Conservation (phyloP, 441 rosid species). For the Populus trichocarpa region DNA sequence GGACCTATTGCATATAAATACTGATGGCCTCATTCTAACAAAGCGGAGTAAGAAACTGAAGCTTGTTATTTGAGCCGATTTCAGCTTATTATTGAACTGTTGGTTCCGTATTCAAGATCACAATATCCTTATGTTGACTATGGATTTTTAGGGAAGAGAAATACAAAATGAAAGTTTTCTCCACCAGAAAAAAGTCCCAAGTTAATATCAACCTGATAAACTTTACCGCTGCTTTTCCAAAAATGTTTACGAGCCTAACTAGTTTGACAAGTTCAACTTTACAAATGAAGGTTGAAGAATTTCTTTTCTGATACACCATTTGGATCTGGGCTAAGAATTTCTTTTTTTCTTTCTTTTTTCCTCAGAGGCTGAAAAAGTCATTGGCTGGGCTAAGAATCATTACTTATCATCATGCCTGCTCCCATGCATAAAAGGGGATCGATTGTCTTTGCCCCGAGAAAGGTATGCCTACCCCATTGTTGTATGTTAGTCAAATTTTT, state of each 20-base stretch:
- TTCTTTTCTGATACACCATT: constrained; percentile 9
- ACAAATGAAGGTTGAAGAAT: constrained; percentile 6
- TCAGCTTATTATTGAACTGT: not conserved
- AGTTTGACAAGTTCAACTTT: not conserved
- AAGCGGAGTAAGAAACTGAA: constrained; percentile 59
- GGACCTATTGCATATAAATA: constrained; percentile 66
- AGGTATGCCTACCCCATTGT: constrained; percentile 37
- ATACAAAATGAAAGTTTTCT: not conserved
- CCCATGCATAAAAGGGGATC: constrained; percentile 71
- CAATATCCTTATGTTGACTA: not conserved
- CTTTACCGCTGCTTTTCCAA: not conserved
- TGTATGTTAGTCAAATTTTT: constrained; percentile 11
- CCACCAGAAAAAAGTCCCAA: not conserved
- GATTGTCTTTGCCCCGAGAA: constrained; percentile 69
- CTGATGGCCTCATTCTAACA: constrained; percentile 83
- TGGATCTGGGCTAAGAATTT: not conserved
- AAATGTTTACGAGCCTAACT: not conserved
- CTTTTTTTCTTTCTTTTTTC: not conserved
- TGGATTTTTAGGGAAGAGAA: not conserved
- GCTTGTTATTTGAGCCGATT: constrained; percentile 7
- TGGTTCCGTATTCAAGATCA: not conserved
- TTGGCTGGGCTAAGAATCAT: constrained; percentile 97
- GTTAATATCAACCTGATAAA: not conserved
- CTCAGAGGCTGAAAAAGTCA: constrained; percentile 87
- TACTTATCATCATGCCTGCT: constrained; percentile 57